phyloP scores from a whole-genome alignment of 1,284 basidiomycete species.

The Ustilago lituana region DNA sequence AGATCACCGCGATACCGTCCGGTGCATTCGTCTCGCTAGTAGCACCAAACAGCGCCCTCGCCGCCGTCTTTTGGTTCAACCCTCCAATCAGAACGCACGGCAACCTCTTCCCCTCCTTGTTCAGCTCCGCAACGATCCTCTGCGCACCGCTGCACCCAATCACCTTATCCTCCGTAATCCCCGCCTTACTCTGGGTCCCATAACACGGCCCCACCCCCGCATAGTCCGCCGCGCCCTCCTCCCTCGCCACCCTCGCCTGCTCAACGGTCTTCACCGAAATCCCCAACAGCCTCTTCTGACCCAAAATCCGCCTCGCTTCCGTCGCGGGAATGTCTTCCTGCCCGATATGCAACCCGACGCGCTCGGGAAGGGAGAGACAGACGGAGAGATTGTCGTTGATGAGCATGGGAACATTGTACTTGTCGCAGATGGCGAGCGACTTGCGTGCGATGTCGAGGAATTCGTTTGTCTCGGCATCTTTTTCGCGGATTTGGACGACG shows the following conservation, averaged over 20 bases:
- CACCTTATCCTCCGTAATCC: conserved; percentile 59
- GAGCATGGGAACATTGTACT: conserved; percentile 83
- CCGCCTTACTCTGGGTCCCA: conserved; percentile 67
- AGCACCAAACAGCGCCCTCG: conserved; percentile 55
- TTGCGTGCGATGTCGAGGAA: conserved; percentile 80
- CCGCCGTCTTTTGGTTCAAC: conserved; percentile 58
- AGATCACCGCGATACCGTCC: conserved; percentile 85
- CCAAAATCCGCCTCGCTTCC: conserved; percentile 74
- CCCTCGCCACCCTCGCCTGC: conserved; percentile 43
- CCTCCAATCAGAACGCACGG: conserved; percentile 65
- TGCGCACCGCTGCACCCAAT: conserved; percentile 51
- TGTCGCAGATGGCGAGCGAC: conserved; percentile 80
- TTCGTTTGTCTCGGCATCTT: conserved; percentile 64
- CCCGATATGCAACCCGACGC: conserved; percentile 87
- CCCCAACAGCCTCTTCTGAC: conserved; percentile 79
- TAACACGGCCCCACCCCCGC: conserved; percentile 78
- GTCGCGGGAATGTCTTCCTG: conserved; percentile 85
- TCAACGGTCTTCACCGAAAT: conserved; percentile 77
- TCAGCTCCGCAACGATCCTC: conserved; percentile 44
- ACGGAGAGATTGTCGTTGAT: conserved; percentile 74
- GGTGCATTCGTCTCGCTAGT: conserved; percentile 41
- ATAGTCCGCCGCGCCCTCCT: conserved; percentile 74
- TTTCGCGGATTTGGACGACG: conserved; percentile 75
- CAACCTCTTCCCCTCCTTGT: conserved; percentile 20
- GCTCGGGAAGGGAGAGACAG: conserved; percentile 66